Evolutionary conservation across 192 early-diverging fungal species (phyloP).

Genomic region (Mortierella alpina): DNA sequence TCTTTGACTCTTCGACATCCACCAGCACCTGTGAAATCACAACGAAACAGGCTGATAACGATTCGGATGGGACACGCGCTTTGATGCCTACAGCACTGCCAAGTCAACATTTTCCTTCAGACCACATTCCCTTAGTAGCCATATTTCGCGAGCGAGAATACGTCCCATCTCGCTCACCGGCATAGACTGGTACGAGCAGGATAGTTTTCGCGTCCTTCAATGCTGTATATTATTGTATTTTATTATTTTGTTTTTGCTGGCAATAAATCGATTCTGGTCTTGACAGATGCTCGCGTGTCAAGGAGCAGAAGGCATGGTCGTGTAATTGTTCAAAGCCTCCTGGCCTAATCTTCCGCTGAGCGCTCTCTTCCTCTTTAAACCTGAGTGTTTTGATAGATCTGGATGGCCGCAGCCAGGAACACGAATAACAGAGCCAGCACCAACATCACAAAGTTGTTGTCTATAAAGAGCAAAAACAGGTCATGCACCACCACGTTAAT

Average conservation of each 20-base stretch:
- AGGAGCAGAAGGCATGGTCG: too few relatives aligned
- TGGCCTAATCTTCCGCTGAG: background rate
- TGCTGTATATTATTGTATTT: too few relatives aligned
- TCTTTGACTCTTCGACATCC: background rate
- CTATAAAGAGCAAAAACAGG: background rate
- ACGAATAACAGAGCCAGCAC: conserved; percentile 41
- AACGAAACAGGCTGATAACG: background rate
- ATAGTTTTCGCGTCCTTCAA: background rate
- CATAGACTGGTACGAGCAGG: background rate
- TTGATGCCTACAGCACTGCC: conserved; percentile 34
- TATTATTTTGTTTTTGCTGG: too few relatives aligned
- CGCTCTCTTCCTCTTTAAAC: background rate
- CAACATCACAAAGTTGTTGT: conserved; percentile 52
- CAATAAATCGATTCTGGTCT: too few relatives aligned
- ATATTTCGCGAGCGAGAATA: conserved; percentile 46
- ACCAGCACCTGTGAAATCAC: background rate
- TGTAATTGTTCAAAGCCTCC: background rate
- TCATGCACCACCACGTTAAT: background rate
- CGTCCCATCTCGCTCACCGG: background rate
- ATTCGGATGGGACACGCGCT: conserved; percentile 1
- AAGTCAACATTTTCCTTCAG: conserved; percentile 44
- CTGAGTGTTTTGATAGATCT: conserved; percentile 32
- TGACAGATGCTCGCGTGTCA: too few relatives aligned
- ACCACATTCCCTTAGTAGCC: conserved; percentile 44
- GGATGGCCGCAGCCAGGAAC: conserved; percentile 37